phyloP scores from a whole-genome alignment of 202 grass and related monocot species.

The Musa balbisiana region DNA sequence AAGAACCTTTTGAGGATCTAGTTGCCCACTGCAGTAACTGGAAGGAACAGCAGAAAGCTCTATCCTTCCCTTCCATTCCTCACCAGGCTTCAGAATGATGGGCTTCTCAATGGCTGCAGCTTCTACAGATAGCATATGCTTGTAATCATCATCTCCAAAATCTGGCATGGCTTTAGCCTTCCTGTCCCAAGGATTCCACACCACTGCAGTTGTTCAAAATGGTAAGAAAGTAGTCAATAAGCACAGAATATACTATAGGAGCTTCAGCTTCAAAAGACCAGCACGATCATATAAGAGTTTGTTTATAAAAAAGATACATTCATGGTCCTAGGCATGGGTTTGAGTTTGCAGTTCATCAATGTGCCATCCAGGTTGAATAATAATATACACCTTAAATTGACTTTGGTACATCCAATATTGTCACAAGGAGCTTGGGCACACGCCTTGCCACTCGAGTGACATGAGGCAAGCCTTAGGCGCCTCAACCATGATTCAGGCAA shows the following conservation, averaged over 20 bases:
- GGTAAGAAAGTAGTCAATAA: background rate
- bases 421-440: no score
- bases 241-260: background rate
- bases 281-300: no score
- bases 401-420: no score
- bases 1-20: slow-evolving; percentile 72
- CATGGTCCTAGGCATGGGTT: no score
- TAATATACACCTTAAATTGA: no score
- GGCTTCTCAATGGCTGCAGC: slow-evolving; percentile 67
- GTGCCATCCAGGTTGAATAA: no score
- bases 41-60: slow-evolving; percentile 72
- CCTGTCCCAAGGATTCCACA: slow-evolving; percentile 94
- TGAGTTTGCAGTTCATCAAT: no score
- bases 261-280: background rate
- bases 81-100: slow-evolving; percentile 61
- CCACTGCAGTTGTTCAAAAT: slow-evolving; percentile 28
- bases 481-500: no score
- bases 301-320: no score
- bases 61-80: slow-evolving; percentile 73
- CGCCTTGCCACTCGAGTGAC: no score
- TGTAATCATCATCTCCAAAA: slow-evolving; percentile 73
- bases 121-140: slow-evolving; percentile 63
- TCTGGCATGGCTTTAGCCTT: slow-evolving; percentile 68
- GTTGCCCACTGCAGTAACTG: slow-evolving; percentile 77
- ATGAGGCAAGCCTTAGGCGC: no score